phyloP scores from a whole-genome alignment of 192 early-diverging fungal species.

The Chytriomyces sp. region DNA sequence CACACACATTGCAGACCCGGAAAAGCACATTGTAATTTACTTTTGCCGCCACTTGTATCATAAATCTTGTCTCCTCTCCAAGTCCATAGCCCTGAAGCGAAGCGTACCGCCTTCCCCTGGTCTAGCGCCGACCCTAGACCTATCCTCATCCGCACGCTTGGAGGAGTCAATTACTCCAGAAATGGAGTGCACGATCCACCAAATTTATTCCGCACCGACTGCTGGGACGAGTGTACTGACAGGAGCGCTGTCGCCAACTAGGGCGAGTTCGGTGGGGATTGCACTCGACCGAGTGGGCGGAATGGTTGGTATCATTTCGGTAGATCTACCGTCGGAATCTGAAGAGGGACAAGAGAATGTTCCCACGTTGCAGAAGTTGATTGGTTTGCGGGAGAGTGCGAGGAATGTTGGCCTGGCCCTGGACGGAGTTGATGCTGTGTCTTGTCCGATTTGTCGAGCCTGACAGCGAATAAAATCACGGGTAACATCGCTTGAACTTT shows the following conservation, averaged over 20 bases:
- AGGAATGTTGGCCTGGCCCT: neutral
- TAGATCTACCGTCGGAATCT: neutral
- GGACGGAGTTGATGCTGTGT: neutral
- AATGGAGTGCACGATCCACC: neutral
- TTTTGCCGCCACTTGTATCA: slow-evolving; percentile 93
- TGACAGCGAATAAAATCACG: too few relatives aligned
- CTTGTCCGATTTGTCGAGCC: slow-evolving; percentile 3
- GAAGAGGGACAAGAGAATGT: slow-evolving; percentile 4
- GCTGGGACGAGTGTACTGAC: neutral
- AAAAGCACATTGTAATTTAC: slow-evolving; percentile 65
- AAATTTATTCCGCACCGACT: neutral
- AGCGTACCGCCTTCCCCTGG: neutral
- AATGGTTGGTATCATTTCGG: neutral
- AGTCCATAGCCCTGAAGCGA: neutral
- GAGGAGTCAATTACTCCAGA: neutral
- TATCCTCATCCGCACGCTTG: neutral
- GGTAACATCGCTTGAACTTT: too few relatives aligned
- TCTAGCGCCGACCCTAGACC: neutral
- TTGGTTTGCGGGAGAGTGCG: neutral
- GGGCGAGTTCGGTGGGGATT: slow-evolving; percentile 15
- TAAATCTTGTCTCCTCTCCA: slow-evolving; percentile 69
- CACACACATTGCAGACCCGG: slow-evolving; percentile 18
- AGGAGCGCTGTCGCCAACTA: neutral
- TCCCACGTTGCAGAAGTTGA: slow-evolving; percentile 24
- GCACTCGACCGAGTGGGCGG: neutral